Percentiles rank a stretch among this genome's conserved stretches.
Evolutionary conservation across 768 basidiomycete species (phyloP).

Genomic region (Coprinopsis marcescibilis): DNA sequence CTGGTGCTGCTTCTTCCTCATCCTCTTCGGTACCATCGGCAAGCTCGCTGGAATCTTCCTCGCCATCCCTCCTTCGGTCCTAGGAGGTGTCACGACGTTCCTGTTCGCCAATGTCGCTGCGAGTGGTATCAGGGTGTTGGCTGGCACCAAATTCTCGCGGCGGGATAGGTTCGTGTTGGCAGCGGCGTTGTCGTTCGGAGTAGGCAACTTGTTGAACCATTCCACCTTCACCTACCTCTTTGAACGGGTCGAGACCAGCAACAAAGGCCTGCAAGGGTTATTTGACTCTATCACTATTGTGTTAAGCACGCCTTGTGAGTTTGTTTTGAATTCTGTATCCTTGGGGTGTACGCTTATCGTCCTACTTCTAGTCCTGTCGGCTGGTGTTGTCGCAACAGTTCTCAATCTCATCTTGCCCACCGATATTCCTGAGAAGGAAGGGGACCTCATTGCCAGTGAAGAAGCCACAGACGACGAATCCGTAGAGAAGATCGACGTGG

Average conservation of each 20-base stretch:
- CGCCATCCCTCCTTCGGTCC: slow-evolving; percentile 75
- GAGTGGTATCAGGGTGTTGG: slow-evolving; percentile 67
- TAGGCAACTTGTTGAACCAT: slow-evolving; percentile 66
- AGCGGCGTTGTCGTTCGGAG: slow-evolving; percentile 61
- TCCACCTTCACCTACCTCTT: slow-evolving; percentile 66
- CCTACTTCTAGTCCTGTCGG: slow-evolving; percentile 40
- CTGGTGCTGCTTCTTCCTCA: slow-evolving; percentile 75
- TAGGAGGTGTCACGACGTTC: slow-evolving; percentile 86
- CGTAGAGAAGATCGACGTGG: slow-evolving; percentile 24
- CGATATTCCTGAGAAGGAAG: slow-evolving; percentile 37
- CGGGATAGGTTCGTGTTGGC: slow-evolving; percentile 66
- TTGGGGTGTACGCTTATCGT: slow-evolving; percentile 3
- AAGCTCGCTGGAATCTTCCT: slow-evolving; percentile 83
- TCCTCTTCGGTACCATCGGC: slow-evolving; percentile 74
- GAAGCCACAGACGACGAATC: slow-evolving; percentile 11
- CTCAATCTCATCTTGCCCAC: slow-evolving; percentile 59
- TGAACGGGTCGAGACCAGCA: slow-evolving; percentile 49
- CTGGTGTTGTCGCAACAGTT: slow-evolving; percentile 52
- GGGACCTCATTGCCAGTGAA: slow-evolving; percentile 13
- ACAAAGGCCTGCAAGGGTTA: slow-evolving; percentile 55
- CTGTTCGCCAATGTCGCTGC: slow-evolving; percentile 71
- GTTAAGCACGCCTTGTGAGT: slow-evolving; percentile 75
- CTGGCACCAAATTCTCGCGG: slow-evolving; percentile 52
- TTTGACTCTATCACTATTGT: slow-evolving; percentile 78
- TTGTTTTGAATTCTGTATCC: neutral